A percentile compares a stretch with the other conserved stretches of the same genome.
Conservation (phyloP, 345 rosid species). For the Nephelium lappaceum region DNA sequence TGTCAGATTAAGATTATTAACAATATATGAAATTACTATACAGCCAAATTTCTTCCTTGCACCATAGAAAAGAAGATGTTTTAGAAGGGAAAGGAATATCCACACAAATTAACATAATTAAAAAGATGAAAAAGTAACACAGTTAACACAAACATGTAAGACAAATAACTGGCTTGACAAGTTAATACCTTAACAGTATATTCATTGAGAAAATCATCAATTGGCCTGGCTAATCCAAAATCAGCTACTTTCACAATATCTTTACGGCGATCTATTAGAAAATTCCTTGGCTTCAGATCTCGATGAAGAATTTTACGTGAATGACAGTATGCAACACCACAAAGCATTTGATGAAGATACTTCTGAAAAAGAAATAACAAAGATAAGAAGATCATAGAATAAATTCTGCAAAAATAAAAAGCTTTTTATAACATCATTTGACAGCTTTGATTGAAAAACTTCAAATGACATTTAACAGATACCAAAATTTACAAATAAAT, state of each 20-base stretch:
- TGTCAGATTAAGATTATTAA: no score
- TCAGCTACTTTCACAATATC: neutral
- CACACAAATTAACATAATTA: neutral
- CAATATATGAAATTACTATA: no score
- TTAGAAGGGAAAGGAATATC: neutral
- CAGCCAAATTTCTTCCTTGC: no score
- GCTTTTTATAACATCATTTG: neutral
- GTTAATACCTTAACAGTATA: neutral
- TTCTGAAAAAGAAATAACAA: neutral
- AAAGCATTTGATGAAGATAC: slow-evolving; percentile 7
- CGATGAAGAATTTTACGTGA: neutral
- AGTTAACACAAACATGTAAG: neutral
- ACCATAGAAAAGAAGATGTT: no score
- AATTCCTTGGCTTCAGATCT: slow-evolving; percentile 7
- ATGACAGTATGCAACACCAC: neutral
- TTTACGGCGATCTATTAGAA: neutral
- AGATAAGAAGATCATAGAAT: neutral
- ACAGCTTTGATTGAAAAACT: neutral
- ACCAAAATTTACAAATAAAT: neutral
- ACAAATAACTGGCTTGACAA: neutral
- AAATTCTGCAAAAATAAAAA: neutral
- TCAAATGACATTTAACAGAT: neutral
- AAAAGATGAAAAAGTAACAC: neutral
- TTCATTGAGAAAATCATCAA: neutral
- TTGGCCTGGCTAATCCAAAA: slow-evolving; percentile 2